Evolutionary conservation across 179 eudicot genomes (phyloP), one percentile per base, ranked within the genome.

Genomic region (Heliamphora pulchella): DNA sequence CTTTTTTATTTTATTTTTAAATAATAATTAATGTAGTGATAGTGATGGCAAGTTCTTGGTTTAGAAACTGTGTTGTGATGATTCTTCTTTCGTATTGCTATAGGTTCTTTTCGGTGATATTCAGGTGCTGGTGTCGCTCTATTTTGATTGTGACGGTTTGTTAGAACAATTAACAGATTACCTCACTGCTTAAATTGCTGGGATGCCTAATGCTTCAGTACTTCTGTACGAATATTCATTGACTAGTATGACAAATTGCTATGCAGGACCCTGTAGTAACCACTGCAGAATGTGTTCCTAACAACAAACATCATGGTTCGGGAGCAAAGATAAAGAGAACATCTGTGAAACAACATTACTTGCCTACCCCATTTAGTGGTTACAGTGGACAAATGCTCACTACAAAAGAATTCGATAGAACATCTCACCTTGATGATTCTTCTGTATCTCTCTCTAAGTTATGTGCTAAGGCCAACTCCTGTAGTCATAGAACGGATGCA

Each of bases 321-420:
- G 98, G 98, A 81, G 98, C 89, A 31, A 94, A 94, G 79, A 87
- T 93, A 74, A 93, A 94, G 82, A 87, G 94, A 77, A 89, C 92
- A 78, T 84, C 84, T 44, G 70, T 73, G 48, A 85, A 83, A 44
- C 83, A 80, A 8, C 81, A 81, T 59, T 67, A 43, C 31, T 81
- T 87, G 74, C 67, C 65, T 62, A 68, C 72, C 53, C 58, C 84
- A 69, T 76, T 80, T 47, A 78, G 80, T 58, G 77, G 81, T 20
- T 66, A 74, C 46, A 74, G 3, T 55, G 81, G 81, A 71, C 89
- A 83, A 81, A 81, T 76, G 46, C 53, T 67, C 67, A 75, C 75
- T 61, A 64, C 31, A 50, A 84, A 77, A 75, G 87, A 79, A 51
- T 71, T 76, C 18, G 78, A 79, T 82, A 79, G 75, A 74, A 70